Conservation (phyloP, 805 yeast species). For the Ascoidea rubescens region DNA sequence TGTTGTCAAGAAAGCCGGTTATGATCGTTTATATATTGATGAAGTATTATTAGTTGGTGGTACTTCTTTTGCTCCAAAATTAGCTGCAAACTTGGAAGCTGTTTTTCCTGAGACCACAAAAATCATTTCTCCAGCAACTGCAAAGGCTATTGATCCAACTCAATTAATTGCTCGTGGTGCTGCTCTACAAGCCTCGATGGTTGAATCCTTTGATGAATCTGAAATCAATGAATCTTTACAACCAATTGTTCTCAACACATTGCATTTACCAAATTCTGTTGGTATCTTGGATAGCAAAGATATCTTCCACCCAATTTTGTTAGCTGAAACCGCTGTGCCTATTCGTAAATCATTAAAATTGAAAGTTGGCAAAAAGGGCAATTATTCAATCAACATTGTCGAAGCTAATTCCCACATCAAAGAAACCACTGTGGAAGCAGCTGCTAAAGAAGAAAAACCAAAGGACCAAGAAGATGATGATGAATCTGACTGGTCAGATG, state of each 20-base stretch:
- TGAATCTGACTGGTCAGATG: slow-evolving; percentile 34
- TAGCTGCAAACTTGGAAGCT: slow-evolving; percentile 57
- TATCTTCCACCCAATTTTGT: slow-evolving; percentile 56
- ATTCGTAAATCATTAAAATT: slow-evolving; percentile 63
- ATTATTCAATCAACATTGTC: slow-evolving; percentile 55
- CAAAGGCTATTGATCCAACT: slow-evolving; percentile 75
- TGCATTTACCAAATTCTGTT: slow-evolving; percentile 71
- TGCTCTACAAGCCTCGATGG: slow-evolving; percentile 86
- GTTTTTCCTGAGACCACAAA: slow-evolving; percentile 65
- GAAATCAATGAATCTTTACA: slow-evolving; percentile 69
- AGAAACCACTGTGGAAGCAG: slow-evolving; percentile 64
- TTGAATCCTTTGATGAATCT: slow-evolving; percentile 71
- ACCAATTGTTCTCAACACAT: slow-evolving; percentile 78
- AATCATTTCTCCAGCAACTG: slow-evolving; percentile 57
- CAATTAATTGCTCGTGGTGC: slow-evolving; percentile 91
- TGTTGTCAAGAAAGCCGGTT: slow-evolving; percentile 66
- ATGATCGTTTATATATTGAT: slow-evolving; percentile 76
- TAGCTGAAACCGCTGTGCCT: slow-evolving; percentile 82
- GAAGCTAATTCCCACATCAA: slow-evolving; percentile 79
- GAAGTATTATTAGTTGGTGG: slow-evolving; percentile 93
- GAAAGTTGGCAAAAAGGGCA: slow-evolving; percentile 43
- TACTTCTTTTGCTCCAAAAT: slow-evolving; percentile 81
- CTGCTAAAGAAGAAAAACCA: slow-evolving; percentile 38
- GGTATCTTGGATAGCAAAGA: slow-evolving; percentile 72
- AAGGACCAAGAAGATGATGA: slow-evolving; percentile 38